Conservation (phyloP, 306 rosid genomes). For the Astragalus glycyphyllos region DNA sequence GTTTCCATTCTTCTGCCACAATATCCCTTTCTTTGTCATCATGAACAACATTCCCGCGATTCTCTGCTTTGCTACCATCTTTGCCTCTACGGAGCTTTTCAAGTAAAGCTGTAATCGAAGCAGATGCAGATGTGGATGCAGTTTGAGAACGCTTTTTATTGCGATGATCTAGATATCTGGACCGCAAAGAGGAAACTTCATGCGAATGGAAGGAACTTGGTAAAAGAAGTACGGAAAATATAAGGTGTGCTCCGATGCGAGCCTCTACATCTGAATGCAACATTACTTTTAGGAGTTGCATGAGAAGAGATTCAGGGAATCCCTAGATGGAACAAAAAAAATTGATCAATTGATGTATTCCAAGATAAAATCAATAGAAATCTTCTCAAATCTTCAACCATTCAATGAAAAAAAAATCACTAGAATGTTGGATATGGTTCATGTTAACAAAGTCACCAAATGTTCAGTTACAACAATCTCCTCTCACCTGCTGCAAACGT, state of each 20-base stretch:
- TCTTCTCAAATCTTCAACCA: conserved; percentile 11
- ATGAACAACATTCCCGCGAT: conserved; percentile 42
- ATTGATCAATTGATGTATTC: conserved; percentile 13
- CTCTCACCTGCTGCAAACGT: conserved; percentile 69
- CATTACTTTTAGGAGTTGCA: conserved; percentile 90
- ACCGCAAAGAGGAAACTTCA: conserved; percentile 59
- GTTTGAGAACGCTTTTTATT: conserved; percentile 64
- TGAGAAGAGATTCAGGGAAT: conserved; percentile 89
- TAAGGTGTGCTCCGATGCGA: conserved; percentile 91
- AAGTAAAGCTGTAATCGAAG: conserved; percentile 88
- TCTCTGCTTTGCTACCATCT: conserved; percentile 60
- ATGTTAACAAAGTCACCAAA: neutral
- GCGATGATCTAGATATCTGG: conserved; percentile 64
- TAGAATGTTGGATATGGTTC: neutral
- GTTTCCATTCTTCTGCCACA: conserved; percentile 72
- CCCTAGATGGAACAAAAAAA: conserved; percentile 54
- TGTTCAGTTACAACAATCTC: neutral
- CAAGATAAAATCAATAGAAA: conserved; percentile 3
- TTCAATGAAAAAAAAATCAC: neutral
- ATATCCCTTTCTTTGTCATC: conserved; percentile 64
- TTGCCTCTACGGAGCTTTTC: conserved; percentile 86
- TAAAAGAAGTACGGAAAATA: conserved; percentile 80
- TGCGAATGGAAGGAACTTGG: conserved; percentile 68
- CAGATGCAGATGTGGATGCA: conserved; percentile 79
- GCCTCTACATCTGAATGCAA: conserved; percentile 82